Evolutionary conservation across 1,284 basidiomycete species (phyloP).

Genomic region (Coniferiporia sulphurascens): DNA sequence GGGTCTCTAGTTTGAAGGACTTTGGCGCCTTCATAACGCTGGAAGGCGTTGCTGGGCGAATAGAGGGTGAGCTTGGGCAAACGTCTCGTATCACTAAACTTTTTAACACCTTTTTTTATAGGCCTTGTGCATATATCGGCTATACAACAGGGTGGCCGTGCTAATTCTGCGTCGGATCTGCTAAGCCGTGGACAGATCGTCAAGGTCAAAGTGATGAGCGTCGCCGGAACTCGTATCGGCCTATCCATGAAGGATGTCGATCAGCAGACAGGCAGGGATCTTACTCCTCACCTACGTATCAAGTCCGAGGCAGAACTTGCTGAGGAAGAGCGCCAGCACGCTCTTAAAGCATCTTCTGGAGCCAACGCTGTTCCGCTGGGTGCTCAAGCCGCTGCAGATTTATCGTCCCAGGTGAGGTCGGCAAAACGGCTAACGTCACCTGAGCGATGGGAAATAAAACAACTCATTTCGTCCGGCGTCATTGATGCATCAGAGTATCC

Average conservation of each 20-base stretch:
- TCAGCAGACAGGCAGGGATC: constrained; percentile 83
- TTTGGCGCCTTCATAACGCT: constrained; percentile 93
- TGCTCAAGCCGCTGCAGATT: constrained; percentile 39
- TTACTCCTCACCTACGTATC: constrained; percentile 90
- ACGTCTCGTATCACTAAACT: constrained; percentile 3
- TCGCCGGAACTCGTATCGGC: constrained; percentile 76
- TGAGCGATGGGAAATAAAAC: constrained; percentile 99
- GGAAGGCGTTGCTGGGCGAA: constrained; percentile 81
- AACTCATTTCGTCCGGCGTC: constrained; percentile 93
- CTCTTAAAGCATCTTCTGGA: constrained; percentile 60
- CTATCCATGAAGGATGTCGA: constrained; percentile 99
- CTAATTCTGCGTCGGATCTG: constrained; percentile 85
- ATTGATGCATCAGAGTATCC: constrained; percentile 94
- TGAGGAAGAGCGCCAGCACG: constrained; percentile 65
- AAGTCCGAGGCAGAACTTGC: constrained; percentile 87
- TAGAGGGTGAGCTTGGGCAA: constrained; percentile 65
- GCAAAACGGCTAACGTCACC: constrained; percentile 94
- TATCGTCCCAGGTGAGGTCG: constrained; percentile 52
- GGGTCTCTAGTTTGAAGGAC: constrained; percentile 84
- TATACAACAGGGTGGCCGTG: constrained; percentile 78
- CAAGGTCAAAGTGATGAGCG: constrained; percentile 94
- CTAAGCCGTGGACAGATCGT: constrained; percentile 81
- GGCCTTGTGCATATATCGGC: constrained; percentile 96
- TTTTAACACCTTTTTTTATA: constrained; percentile 30
- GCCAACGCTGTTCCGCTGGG: constrained; percentile 67